Evolutionary conservation across 805 yeast genomes (phyloP).

Genomic region (Candida boidinii): DNA sequence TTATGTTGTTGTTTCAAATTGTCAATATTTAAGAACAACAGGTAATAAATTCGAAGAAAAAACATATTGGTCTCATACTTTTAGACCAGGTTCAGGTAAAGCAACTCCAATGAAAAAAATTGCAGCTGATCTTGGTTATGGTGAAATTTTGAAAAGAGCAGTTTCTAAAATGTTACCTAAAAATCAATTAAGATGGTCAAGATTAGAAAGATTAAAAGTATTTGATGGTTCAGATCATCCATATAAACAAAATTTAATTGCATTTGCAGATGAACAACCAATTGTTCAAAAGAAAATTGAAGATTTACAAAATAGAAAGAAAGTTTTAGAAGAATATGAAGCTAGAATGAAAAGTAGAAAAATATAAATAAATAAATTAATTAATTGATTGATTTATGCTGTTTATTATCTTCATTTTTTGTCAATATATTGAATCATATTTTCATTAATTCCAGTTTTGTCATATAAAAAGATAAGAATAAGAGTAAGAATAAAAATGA

Average conservation of each 20-base stretch:
- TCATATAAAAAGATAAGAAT: too few species aligned
- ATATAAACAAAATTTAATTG: slow-evolving; percentile 71
- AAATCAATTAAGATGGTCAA: slow-evolving; percentile 67
- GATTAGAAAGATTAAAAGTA: slow-evolving; percentile 78
- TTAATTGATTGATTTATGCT: too few species aligned
- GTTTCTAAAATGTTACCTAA: slow-evolving; percentile 96
- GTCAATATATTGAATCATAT: too few species aligned
- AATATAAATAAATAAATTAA: background rate
- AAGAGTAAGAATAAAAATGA: too few species aligned
- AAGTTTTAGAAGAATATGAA: slow-evolving; percentile 16
- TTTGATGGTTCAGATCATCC: slow-evolving; percentile 88
- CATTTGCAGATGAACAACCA: slow-evolving; percentile 73
- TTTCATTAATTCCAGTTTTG: too few species aligned
- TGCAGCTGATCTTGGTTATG: slow-evolving; percentile 71
- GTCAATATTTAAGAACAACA: slow-evolving; percentile 70
- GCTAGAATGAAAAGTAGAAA: slow-evolving; percentile 18
- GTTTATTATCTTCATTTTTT: too few species aligned
- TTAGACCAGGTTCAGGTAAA: slow-evolving; percentile 83
- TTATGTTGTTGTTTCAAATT: slow-evolving; percentile 93
- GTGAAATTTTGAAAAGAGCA: slow-evolving; percentile 80
- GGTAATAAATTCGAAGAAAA: slow-evolving; percentile 80
- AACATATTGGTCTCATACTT: slow-evolving; percentile 82
- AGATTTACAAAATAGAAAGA: slow-evolving; percentile 24
- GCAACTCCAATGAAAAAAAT: slow-evolving; percentile 74
- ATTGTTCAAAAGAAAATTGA: slow-evolving; percentile 36